These are phyloP conservation scores for Bathelium albidoporum DNA, from an alignment of 495 filamentous ascomycete genomes.

Conservation along the genomic window DNA sequence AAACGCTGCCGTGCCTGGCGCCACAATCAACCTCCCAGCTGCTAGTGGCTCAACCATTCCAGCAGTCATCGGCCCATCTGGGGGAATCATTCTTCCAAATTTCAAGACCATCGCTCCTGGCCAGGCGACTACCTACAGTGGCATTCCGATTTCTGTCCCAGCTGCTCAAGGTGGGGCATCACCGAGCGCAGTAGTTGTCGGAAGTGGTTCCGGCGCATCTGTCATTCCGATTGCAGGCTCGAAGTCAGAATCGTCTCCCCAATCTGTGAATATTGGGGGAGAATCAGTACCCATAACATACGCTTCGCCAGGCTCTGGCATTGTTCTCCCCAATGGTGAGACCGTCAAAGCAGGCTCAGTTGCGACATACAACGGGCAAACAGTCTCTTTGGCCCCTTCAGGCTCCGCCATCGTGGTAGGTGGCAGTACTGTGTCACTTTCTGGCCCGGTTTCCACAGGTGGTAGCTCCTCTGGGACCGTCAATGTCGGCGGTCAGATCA, in stretches of 20 bases:
- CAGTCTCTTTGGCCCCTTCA: background rate
- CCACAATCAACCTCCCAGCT: slow-evolving; percentile 1
- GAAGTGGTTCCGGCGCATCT: background rate
- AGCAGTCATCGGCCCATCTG: background rate
- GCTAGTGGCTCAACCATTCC: background rate
- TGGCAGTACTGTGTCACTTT: background rate
- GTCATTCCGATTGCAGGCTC: background rate
- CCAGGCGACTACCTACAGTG: slow-evolving; percentile 2
- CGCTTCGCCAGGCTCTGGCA: background rate
- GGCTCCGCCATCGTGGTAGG: background rate
- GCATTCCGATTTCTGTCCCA: slow-evolving; percentile 1
- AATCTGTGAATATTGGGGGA: background rate
- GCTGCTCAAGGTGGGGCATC: slow-evolving; percentile 4
- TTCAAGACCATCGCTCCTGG: background rate
- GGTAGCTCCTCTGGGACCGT: background rate
- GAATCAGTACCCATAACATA: background rate
- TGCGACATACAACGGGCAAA: background rate
- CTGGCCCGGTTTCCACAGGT: background rate
- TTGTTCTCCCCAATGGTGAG: background rate
- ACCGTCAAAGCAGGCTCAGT: background rate
- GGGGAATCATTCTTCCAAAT: background rate
- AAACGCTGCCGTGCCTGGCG: background rate
- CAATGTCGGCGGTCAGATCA: background rate
- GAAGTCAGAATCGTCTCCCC: background rate
- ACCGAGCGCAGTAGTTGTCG: background rate